Conservation (phyloP, 75 land plant genomes). For the Pinus taeda region DNA sequence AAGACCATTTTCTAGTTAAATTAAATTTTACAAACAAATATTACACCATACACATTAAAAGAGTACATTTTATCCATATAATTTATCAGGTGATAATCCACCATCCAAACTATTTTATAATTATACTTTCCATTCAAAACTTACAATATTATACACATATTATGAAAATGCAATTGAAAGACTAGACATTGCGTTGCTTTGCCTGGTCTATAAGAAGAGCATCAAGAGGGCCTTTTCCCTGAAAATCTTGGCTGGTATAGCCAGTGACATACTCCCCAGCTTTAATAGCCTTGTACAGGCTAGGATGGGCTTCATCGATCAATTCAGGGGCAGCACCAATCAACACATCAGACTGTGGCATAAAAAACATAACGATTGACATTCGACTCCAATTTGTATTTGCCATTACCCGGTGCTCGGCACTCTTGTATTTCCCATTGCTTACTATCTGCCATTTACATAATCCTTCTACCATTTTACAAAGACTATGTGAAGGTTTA, state of each 20-base stretch:
- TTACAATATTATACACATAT: too few species aligned
- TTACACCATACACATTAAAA: too few species aligned
- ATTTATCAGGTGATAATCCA: too few species aligned
- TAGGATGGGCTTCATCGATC: conserved; percentile 19
- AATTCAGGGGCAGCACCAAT: conserved; percentile 37
- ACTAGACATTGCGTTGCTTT: neutral
- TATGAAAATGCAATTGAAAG: too few species aligned
- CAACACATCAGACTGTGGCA: conserved; percentile 20
- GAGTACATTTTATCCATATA: too few species aligned
- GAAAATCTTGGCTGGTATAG: neutral
- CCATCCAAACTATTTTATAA: too few species aligned
- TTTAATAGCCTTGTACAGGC: conserved; percentile 16
- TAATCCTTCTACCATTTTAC: too few species aligned
- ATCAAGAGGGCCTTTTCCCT: neutral
- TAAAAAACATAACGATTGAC: conserved; percentile 33
- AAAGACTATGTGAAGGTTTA: too few species aligned
- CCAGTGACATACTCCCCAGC: conserved; percentile 1
- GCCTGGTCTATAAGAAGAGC: neutral
- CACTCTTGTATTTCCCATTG: conserved; percentile 46
- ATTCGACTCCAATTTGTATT: conserved; percentile 26
- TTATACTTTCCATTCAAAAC: too few species aligned
- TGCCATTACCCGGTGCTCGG: conserved; percentile 36
- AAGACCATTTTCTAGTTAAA: too few species aligned
- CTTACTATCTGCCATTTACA: conserved; percentile 29
- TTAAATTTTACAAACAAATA: too few species aligned